A percentile compares a stretch with the other conserved stretches of the same genome.
Conservation (phyloP, 2,329 filamentous ascomycete species). For the Allantophomopsis cytisporea region DNA sequence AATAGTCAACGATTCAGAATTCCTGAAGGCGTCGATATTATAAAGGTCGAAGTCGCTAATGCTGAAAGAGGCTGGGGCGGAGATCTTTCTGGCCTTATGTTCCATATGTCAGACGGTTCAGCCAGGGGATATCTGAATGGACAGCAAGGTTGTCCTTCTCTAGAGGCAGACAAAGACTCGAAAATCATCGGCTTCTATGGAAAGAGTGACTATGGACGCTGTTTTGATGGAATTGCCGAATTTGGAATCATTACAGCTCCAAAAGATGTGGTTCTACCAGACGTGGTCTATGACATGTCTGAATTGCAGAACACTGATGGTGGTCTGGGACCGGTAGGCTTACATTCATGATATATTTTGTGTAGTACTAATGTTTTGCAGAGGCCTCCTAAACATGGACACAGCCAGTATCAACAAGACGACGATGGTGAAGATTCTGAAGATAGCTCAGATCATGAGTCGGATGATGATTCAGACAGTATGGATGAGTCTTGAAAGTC, state of each 20-base stretch:
- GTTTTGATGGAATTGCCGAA: constrained; percentile 17
- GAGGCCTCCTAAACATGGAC: too few relatives aligned
- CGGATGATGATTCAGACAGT: too few relatives aligned
- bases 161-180: constrained; percentile 20
- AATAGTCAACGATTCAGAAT: constrained; percentile 9
- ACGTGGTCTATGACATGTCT: constrained; percentile 23
- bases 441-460: too few relatives aligned
- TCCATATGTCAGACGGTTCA: constrained; percentile 17
- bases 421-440: too few relatives aligned
- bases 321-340: constrained; percentile 3
- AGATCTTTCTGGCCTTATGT: constrained; percentile 15
- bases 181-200: constrained; percentile 32
- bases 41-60: constrained; percentile 15
- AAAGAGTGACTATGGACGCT: constrained; percentile 14
- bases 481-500: too few relatives aligned
- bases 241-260: constrained; percentile 34
- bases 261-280: constrained; percentile 23
- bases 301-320: constrained; percentile 23
- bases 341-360: too few relatives aligned
- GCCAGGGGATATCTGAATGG: constrained; percentile 17
- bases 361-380: too few relatives aligned
- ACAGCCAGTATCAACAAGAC: too few relatives aligned
- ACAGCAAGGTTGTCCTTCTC: constrained; percentile 2
- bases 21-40: constrained; percentile 14
- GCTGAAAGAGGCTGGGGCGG: constrained; percentile 2